These are phyloP conservation scores for Aspergillus pseudoviridinutans DNA, from an alignment of 2,329 filamentous ascomycete species.

Conservation along the genomic window DNA sequence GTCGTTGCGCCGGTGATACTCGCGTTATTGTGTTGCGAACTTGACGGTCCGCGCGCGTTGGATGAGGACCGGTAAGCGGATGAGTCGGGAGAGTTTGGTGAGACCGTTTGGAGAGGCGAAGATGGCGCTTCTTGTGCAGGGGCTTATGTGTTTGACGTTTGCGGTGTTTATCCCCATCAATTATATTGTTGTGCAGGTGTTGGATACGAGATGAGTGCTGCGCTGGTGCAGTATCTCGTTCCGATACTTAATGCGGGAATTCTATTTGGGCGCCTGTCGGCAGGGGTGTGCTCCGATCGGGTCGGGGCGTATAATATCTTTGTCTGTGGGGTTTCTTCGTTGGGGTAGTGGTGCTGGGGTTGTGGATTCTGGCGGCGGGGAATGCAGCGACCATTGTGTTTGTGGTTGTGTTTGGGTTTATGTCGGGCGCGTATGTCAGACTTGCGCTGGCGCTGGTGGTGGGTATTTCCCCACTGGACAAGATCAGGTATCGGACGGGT, in stretches of 20 bases:
- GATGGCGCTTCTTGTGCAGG: slow-evolving; percentile 19
- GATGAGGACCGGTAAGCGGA: not conserved
- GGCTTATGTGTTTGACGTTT: slow-evolving; percentile 24
- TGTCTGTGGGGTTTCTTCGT: slow-evolving; percentile 5
- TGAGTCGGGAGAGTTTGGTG: slow-evolving; percentile 2
- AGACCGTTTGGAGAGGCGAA: slow-evolving; percentile 22
- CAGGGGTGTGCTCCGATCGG: slow-evolving; percentile 13
- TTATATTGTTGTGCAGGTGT: slow-evolving; percentile 16
- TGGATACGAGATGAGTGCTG: slow-evolving; percentile 10
- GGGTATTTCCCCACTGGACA: slow-evolving; percentile 62
- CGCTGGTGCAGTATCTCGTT: slow-evolving; percentile 16
- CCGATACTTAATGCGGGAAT: slow-evolving; percentile 19
- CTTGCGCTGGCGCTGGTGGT: slow-evolving; percentile 56
- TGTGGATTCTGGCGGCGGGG: slow-evolving; percentile 32
- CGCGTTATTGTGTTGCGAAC: slow-evolving; percentile 50
- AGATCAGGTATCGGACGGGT: slow-evolving; percentile 68
- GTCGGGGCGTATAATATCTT: slow-evolving; percentile 18
- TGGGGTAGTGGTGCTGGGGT: slow-evolving; percentile 12
- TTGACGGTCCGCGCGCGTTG: slow-evolving; percentile 50
- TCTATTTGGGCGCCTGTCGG: slow-evolving; percentile 16
- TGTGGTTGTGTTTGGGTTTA: slow-evolving; percentile 61
- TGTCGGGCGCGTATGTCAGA: slow-evolving; percentile 59
- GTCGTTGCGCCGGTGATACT: slow-evolving; percentile 57
- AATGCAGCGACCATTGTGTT: slow-evolving; percentile 60
- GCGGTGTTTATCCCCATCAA: slow-evolving; percentile 27